These are phyloP conservation scores for Smallanthus sonchifolius DNA, from an alignment of 129 eudicot genomes.

Conservation along the genomic window DNA sequence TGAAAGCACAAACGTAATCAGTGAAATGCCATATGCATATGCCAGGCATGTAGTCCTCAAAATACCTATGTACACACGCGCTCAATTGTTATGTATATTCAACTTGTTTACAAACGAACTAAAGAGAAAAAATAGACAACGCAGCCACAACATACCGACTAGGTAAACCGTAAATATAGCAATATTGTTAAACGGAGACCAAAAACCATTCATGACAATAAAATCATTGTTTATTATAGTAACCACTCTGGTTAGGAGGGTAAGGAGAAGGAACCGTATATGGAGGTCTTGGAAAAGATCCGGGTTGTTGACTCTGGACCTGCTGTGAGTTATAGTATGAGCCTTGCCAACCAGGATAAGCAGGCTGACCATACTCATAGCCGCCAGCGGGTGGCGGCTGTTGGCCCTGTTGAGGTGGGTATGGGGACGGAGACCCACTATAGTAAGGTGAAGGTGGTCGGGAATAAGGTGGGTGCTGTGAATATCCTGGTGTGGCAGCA, in stretches of 20 bases:
- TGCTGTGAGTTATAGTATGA: slow-evolving; percentile 72
- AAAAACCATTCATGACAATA: slow-evolving; percentile 5
- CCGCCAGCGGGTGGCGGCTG: slow-evolving; percentile 50
- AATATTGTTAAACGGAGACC: slow-evolving; percentile 12
- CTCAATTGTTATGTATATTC: background rate
- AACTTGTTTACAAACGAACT: slow-evolving; percentile 14
- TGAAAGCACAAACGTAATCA: background rate
- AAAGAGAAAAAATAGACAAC: background rate
- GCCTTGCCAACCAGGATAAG: slow-evolving; percentile 95
- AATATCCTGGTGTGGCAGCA: slow-evolving; percentile 28
- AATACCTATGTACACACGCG: slow-evolving; percentile 19
- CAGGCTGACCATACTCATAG: slow-evolving; percentile 93
- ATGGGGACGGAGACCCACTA: slow-evolving; percentile 46
- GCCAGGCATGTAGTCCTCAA: background rate
- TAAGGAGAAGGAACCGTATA: slow-evolving; percentile 66
- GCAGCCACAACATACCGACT: background rate
- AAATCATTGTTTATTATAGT: slow-evolving; percentile 63
- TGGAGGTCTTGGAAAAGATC: slow-evolving; percentile 78
- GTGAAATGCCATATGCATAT: background rate
- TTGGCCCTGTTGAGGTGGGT: slow-evolving; percentile 62
- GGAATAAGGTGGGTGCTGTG: slow-evolving; percentile 40
- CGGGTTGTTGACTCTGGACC: slow-evolving; percentile 59
- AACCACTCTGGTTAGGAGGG: slow-evolving; percentile 87
- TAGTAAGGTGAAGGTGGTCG: slow-evolving; percentile 66
- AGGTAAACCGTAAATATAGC: background rate